A percentile compares a stretch with the other conserved stretches of the same genome.
These are phyloP conservation scores for Populus hybrid DNA, from an alignment of 441 rosid species.

Conservation along the genomic window DNA sequence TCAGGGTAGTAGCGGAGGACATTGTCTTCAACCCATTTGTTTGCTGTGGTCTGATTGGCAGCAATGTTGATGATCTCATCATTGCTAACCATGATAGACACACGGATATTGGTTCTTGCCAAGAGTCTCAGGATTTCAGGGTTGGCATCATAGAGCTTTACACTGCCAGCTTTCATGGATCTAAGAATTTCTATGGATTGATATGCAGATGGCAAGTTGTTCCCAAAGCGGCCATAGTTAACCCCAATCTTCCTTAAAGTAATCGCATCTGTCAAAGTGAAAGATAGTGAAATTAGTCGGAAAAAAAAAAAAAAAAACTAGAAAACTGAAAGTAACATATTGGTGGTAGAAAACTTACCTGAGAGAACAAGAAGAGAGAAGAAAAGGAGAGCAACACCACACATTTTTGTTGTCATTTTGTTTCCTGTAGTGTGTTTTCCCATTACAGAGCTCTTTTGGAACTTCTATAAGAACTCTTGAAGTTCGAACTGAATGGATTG, in stretches of 20 bases:
- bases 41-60: conserved; percentile 42
- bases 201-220: conserved; percentile 64
- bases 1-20: conserved; percentile 54
- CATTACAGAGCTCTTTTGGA: not conserved
- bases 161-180: conserved; percentile 48
- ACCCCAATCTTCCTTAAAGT: conserved; percentile 51
- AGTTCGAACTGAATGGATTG: not conserved
- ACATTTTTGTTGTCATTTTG: conserved; percentile 1
- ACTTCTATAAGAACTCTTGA: not conserved
- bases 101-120: conserved; percentile 51
- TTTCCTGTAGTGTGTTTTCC: not conserved
- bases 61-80: conserved; percentile 46
- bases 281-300: not conserved
- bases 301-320: not conserved
- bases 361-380: conserved; percentile 20
- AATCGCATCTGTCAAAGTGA: conserved; percentile 32
- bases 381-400: conserved; percentile 9
- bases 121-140: conserved; percentile 57
- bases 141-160: conserved; percentile 64
- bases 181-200: conserved; percentile 49
- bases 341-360: conserved; percentile 20
- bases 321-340: not conserved
- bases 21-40: conserved; percentile 58
- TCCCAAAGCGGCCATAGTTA: conserved; percentile 71
- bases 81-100: conserved; percentile 64